These are phyloP conservation scores for Rubia yunnanensis DNA, from an alignment of 257 asterid genomes.

Conservation along the genomic window DNA sequence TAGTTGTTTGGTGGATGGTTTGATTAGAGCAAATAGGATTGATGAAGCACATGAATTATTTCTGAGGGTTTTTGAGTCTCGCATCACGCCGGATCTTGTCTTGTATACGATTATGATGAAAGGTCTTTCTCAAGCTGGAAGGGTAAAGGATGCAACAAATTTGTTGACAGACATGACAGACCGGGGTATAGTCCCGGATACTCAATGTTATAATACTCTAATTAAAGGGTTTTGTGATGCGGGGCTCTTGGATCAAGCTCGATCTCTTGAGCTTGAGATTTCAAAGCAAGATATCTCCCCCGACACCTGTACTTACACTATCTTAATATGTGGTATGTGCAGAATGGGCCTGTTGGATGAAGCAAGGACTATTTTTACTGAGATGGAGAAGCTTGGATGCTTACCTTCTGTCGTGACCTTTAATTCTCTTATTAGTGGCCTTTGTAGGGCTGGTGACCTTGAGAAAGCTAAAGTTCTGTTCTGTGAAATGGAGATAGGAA, in stretches of 20 bases:
- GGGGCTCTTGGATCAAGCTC: slow-evolving; percentile 66
- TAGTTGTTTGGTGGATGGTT: slow-evolving; percentile 61
- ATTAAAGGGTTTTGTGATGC: slow-evolving; percentile 74
- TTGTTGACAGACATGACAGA: slow-evolving; percentile 59
- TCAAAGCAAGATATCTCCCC: slow-evolving; percentile 47
- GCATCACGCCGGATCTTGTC: slow-evolving; percentile 54
- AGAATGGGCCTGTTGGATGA: slow-evolving; percentile 56
- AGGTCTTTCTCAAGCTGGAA: slow-evolving; percentile 47
- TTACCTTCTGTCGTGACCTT: slow-evolving; percentile 66
- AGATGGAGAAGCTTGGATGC: slow-evolving; percentile 84
- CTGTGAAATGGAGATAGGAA: slow-evolving; percentile 72
- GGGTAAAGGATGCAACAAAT: slow-evolving; percentile 51
- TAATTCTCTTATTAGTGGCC: slow-evolving; percentile 73
- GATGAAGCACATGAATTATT: slow-evolving; percentile 60
- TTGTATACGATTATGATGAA: slow-evolving; percentile 66
- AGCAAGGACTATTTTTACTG: slow-evolving; percentile 53
- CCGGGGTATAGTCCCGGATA: slow-evolving; percentile 70
- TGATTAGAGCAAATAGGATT: slow-evolving; percentile 52
- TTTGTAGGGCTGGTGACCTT: slow-evolving; percentile 57
- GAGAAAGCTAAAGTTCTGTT: slow-evolving; percentile 64
- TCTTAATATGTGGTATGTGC: slow-evolving; percentile 83
- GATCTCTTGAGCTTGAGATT: slow-evolving; percentile 61
- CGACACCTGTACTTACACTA: slow-evolving; percentile 50
- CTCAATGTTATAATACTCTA: slow-evolving; percentile 65
- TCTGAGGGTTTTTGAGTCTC: slow-evolving; percentile 34